Conservation (phyloP, 192 early-diverging fungal species). For the Backusella sp. region DNA sequence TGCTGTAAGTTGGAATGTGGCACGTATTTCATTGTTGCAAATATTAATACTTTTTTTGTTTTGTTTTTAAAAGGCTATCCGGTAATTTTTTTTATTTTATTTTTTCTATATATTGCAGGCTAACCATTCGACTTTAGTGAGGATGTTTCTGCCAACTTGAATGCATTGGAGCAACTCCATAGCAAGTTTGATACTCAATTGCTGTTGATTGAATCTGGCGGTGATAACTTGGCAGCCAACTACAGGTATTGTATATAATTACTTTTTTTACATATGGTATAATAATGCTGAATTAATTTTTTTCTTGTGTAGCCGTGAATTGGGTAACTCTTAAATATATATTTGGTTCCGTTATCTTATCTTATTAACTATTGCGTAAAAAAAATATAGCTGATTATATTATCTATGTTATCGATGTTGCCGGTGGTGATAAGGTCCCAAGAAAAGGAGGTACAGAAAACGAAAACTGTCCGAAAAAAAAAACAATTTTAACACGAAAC, state of each 20-base stretch:
- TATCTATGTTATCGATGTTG: conserved; percentile 97
- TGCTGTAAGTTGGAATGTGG: conserved; percentile 52
- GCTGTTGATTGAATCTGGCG: conserved; percentile 90
- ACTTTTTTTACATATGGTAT: neutral
- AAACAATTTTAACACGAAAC: neutral
- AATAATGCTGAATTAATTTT: conserved; percentile 10
- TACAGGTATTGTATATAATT: conserved; percentile 57
- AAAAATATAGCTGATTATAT: conserved; percentile 75
- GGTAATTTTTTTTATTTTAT: conserved; percentile 17
- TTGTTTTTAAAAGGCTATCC: conserved; percentile 28
- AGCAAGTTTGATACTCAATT: conserved; percentile 82
- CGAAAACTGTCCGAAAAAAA: neutral
- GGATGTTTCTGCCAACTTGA: conserved; percentile 94
- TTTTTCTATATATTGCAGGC: neutral
- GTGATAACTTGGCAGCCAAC: conserved; percentile 91
- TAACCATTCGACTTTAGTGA: conserved; percentile 52
- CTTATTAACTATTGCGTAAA: neutral
- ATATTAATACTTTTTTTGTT: neutral
- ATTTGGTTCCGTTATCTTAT: neutral
- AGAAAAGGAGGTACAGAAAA: conserved; percentile 75
- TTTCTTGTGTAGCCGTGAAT: conserved; percentile 32
- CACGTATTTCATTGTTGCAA: neutral
- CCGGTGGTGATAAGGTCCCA: conserved; percentile 96
- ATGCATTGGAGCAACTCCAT: conserved; percentile 85
- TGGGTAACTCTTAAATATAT: conserved; percentile 20